These are phyloP conservation scores for Friedmanniomyces endolithicus DNA, from an alignment of 495 filamentous ascomycete species.

Conservation along the genomic window DNA sequence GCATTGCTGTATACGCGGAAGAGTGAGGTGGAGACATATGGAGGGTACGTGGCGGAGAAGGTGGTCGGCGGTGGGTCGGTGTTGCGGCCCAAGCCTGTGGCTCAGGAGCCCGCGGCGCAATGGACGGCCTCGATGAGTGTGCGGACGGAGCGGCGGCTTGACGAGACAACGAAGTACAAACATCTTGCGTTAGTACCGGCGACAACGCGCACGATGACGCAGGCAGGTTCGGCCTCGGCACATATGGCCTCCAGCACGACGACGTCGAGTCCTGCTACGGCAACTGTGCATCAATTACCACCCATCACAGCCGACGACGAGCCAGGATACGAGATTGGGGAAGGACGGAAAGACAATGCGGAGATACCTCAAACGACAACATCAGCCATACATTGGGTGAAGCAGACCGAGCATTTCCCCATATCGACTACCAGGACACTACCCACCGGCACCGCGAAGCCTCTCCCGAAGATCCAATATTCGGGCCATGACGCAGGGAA, in stretches of 20 bases:
- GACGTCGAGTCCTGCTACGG: background rate
- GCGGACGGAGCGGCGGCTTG: too few relatives aligned
- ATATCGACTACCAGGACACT: slow-evolving; percentile 52
- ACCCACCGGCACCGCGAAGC: slow-evolving; percentile 54
- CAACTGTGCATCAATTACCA: background rate
- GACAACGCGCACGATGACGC: background rate
- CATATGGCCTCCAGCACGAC: background rate
- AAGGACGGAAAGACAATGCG: background rate
- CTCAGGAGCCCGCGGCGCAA: background rate
- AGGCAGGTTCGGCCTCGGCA: background rate
- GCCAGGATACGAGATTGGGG: background rate
- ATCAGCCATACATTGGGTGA: slow-evolving; percentile 16
- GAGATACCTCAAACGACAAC: background rate
- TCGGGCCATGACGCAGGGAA: slow-evolving; percentile 18
- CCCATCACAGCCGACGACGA: slow-evolving; percentile 10
- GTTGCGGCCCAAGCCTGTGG: background rate
- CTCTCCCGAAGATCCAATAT: slow-evolving; percentile 66
- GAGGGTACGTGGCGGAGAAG: slow-evolving; percentile 11
- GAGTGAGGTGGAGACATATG: slow-evolving; percentile 2
- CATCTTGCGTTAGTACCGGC: background rate
- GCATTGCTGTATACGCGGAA: slow-evolving; percentile 6
- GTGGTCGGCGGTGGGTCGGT: slow-evolving; percentile 13
- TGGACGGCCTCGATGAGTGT: background rate
- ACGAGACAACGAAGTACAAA: background rate
- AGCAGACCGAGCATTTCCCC: slow-evolving; percentile 22